Base-by-base conservation (phyloP, 1,284 basidiomycete genomes). In the Sphagnurus paluster region DNA sequence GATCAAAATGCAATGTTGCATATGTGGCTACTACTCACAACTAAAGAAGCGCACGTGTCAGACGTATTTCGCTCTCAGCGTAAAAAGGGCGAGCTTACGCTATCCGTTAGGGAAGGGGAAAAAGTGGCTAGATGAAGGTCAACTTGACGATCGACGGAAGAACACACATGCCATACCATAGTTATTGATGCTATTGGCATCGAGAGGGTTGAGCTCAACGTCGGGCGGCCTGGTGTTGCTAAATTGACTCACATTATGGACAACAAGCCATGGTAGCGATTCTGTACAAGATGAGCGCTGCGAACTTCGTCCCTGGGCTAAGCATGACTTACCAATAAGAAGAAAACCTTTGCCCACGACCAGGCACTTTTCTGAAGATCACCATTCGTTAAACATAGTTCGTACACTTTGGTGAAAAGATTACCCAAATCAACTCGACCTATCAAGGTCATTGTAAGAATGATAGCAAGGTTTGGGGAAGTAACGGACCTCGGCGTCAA, bases 391-490 rank as follows among this genome's bases (percentile, higher is more conserved):
- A 33, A 25, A 30, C 42, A 40, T 37, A 25, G 20, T 37, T 21
- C 1, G 6, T 10, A 49, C 13, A 42, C 35, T 19, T 5, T 9
- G 36, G 14, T 1, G 1, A 24, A 16, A 8, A 24, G 53, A 54
- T 46, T 60, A 80, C 77, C 79, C 79, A 82, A 37, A 80, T 76
- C 36, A 78, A 59, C 21, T 75, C 68, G 36, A 78, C 61, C 78
- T 80, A 52, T 16, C 2, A 11, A 8, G 7, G 13, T 9, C 26
- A 23, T 24, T 20, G 34, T 32, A 53, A 40, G 5, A 25, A 23
- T n/a, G 6, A 13, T n/a, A 14, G 10, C 28, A 14, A 38, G 17
- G 38, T 29, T 8, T 33, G 40, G 34, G 16, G 30, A 10, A 25
- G 32, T 9, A 20, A 56, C 68, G 44, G 39, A 79, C 79, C 70